Base-by-base conservation (phyloP, 495 filamentous ascomycete genomes). In the Astrocystis sublimbata region DNA sequence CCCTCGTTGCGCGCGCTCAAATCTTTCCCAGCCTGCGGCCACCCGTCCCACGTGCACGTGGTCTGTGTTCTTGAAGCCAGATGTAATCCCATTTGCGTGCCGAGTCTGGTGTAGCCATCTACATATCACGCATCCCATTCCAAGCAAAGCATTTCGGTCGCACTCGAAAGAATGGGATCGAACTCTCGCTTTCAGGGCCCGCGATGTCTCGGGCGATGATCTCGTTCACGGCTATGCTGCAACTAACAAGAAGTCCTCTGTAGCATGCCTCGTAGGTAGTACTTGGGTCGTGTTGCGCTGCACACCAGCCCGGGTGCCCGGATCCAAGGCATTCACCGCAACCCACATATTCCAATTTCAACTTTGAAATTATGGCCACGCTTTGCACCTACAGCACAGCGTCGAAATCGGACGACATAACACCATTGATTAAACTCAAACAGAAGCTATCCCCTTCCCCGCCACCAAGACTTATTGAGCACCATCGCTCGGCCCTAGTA, bases 311-410 rank as follows among this genome's bases (percentile, higher is more conserved):
- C 33, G 45, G 15, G 15, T 24, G 38, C 21, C 57, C 57, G 49
- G 35, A 59, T 62, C 76, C 76, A 79, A 76, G 77, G 76, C 74
- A 80, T 80, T 75, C 69, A 58, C 9, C 40, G 19, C 30, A 45
- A 33, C 19, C 38, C 36, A 36, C 36, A 31, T 33, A 30, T 36
- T n/a, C n/a, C n/a, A n/a, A 19, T 38, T 30, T 24, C 9, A 24
- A 23, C 49, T 17, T 45, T 8, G 10, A 36, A 45, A 30, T 26
- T 15, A 10, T 9, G 6, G 10, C n/a, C 24, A 17, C 23, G 41
- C 15, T 28, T 42, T 41, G 4, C 31, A 5, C 17, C 42, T 41
- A 15, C 0, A 21, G 15, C 13, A 15, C 0, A 21, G 15, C 13
- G 19, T 36, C 21, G 23, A 33, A 30, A 17, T 24, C 17, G 1